Evolutionary conservation across 116 monocot species (phyloP).

Genomic region (Phalaenopsis hybrid): DNA sequence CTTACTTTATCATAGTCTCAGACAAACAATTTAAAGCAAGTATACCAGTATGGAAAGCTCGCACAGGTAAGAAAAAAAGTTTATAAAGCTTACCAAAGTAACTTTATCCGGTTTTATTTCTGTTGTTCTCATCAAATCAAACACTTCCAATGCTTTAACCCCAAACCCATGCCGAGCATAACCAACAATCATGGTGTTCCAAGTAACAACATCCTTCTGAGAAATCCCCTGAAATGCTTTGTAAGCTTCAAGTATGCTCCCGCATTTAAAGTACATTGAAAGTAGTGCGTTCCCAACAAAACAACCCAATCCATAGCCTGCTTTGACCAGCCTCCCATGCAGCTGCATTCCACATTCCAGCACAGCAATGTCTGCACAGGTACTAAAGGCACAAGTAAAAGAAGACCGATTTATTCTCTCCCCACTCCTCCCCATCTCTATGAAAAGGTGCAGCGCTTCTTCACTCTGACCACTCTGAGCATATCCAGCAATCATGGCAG

Average conservation of each 20-base stretch:
- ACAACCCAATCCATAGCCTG: slow-evolving; percentile 54
- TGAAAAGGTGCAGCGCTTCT: slow-evolving; percentile 40
- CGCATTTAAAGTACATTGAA: slow-evolving; percentile 70
- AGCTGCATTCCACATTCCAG: slow-evolving; percentile 63
- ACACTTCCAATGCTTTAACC: slow-evolving; percentile 42
- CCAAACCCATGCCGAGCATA: slow-evolving; percentile 81
- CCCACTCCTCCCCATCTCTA: slow-evolving; percentile 46
- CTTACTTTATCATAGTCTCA: no score
- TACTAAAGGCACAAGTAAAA: slow-evolving; percentile 55
- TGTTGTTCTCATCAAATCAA: slow-evolving; percentile 49
- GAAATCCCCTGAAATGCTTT: slow-evolving; percentile 39
- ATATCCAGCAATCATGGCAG: slow-evolving; percentile 68
- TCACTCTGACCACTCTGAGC: slow-evolving; percentile 48
- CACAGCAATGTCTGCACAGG: slow-evolving; percentile 57
- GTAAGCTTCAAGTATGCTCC: slow-evolving; percentile 53
- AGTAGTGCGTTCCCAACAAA: slow-evolving; percentile 74
- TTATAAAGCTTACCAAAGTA: slow-evolving; percentile 41
- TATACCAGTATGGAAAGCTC: no score
- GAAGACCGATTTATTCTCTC: slow-evolving; percentile 53
- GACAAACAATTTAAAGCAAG: no score
- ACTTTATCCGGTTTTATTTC: slow-evolving; percentile 54
- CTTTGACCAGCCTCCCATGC: slow-evolving; percentile 61
- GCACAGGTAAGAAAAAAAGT: neutral
- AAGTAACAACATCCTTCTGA: slow-evolving; percentile 64
- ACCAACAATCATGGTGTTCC: slow-evolving; percentile 85